Evolutionary conservation across 306 rosid species (phyloP), one percentile per base, ranked within the genome.

Genomic region (Gastrolobium bilobum): DNA sequence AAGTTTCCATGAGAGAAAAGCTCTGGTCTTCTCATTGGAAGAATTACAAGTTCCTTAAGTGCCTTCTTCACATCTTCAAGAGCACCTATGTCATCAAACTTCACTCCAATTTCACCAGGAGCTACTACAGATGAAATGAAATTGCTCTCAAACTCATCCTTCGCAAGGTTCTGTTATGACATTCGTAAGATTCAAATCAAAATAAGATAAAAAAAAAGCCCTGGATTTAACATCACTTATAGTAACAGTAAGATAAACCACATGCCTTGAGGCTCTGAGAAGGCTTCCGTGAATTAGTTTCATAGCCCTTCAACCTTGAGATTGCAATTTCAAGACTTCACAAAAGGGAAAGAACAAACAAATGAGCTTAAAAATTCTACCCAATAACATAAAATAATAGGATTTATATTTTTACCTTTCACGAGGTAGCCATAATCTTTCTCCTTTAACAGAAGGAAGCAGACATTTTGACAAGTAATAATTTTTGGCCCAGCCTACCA

Each of bases 1-100:
- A 95, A 83, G 81, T 95, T 95, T 75, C 99, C 99, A 68, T 38
- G 96, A 75, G 98, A 88, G 81, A 94, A 94, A 65, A 94, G 97
- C 79, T 92, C 98, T 0, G 98, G 98, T 77, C 98, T 88, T 82
- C 88, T 87, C 98, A 95, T 95, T 40, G 99, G 99, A 81, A 95
- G 99, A 89, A 93, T 95, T 65, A 90, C 99, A 13, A 95, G 93
- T 79, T 95, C 99, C 72, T 95, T 85, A 31, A 95, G 89, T 53
- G 98, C 97, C 83, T 78, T 89, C 81, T 95, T 95, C 76, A 95
- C 99, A 56, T 93, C 90, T 87, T 95, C 99, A 71, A 95, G 93
- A 68, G 99, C 99, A 63, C 99, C 99, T 61, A 95, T 85, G 83
- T 95, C 97, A 82, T 91, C 94, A 87, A 95, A 95, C 92, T 88